Evolutionary conservation across 2,329 filamentous ascomycete species (phyloP), one percentile per base, ranked within the genome.

Genomic region (Hypoxylon sp.): DNA sequence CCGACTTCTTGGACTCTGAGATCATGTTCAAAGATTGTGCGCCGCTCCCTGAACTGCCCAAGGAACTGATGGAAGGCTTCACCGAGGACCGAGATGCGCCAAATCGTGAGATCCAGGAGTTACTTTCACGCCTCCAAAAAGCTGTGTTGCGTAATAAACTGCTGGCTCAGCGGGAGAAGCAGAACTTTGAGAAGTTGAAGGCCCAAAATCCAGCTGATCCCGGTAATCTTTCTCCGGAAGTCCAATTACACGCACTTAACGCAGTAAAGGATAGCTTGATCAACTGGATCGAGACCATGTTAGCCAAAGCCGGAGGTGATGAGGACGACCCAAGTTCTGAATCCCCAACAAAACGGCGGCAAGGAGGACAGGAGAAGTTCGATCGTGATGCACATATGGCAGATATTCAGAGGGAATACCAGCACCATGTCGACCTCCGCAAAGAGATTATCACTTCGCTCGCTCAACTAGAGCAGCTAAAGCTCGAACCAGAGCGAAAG

Each of bases 201-300:
- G 74, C 78, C 50, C 75, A 75, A 42, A 76, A 77, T 4, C 76
- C 79, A 16, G 72, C 75, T 42, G 75, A 78, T 7, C 77, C 79
- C 1, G 77, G 77, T 40, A 73, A 73, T 16, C 70, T 82, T 38
- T 70, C 73, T 9, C 74, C 77, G 12, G 69, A 73, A 55, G 75
- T 79, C 14, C 85, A 84, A 65, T 69, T 87, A 2, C 79, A 82
- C 49, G 88, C 88, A 12, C 77, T 91, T 8, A 82, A 81, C 42
- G 78, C 78, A 6, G 86, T 88, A 9, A 82, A 89, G 14, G 83
- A 84, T 53, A 85, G 87, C 65, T 80, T 91, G 52, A 90, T 91
- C 62, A 80, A 77, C 60, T 91, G 88, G 88, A 89, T 91, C 60
- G 88, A 91, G 74, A 79, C 78, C 4, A 89, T 90, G 73, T 77